These are phyloP conservation scores for Potentilla sterilis DNA, from an alignment of 306 rosid species.

Conservation along the genomic window DNA sequence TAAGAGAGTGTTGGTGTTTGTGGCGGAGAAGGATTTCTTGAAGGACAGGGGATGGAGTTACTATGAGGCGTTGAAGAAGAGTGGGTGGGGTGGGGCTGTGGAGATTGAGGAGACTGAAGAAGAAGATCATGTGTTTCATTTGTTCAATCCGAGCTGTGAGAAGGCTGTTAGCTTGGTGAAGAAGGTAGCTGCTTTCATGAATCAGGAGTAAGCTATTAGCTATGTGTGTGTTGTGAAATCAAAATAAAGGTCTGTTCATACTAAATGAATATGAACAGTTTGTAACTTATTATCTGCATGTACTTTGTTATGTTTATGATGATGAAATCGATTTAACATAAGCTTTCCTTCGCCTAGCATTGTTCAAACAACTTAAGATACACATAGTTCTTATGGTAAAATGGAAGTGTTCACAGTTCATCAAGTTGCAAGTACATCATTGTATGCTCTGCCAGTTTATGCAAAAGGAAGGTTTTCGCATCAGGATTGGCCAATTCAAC, in stretches of 20 bases:
- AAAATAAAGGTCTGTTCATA: neutral
- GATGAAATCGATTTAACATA: no score
- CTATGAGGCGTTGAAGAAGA: constrained; percentile 21
- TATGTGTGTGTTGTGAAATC: neutral
- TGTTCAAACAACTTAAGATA: neutral
- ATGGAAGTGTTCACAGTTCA: neutral
- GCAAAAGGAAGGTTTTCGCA: neutral
- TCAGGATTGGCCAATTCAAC: neutral
- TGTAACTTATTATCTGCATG: no score
- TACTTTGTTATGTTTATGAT: no score
- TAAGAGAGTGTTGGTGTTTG: constrained; percentile 25
- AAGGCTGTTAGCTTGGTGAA: constrained; percentile 26
- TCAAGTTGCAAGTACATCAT: neutral
- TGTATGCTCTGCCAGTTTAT: neutral
- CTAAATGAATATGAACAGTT: neutral
- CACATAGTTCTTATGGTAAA: neutral
- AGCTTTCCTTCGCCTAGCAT: neutral
- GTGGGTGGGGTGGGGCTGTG: constrained; percentile 32
- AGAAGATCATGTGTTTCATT: constrained; percentile 34
- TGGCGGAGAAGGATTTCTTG: constrained; percentile 29
- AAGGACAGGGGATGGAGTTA: constrained; percentile 29
- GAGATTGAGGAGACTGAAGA: constrained; percentile 29
- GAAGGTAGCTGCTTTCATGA: neutral
- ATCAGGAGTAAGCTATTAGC: neutral
- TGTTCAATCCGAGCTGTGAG: constrained; percentile 16